Evolutionary conservation across 345 rosid species (phyloP).

Genomic region (Turnera subulata): DNA sequence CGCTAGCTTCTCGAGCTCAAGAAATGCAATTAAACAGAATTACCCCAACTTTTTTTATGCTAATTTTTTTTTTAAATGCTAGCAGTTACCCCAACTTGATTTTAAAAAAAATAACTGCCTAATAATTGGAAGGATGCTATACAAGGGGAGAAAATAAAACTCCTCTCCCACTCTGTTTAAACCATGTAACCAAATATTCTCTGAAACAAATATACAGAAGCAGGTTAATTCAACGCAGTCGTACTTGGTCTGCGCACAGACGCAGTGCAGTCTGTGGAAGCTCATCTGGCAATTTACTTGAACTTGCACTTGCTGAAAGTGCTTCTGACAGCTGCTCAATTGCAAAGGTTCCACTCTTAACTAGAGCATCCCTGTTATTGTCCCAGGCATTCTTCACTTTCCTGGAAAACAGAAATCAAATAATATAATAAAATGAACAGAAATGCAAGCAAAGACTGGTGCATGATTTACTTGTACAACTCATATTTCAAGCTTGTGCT

Average conservation of each 20-base stretch:
- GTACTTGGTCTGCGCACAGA: conserved; percentile 83
- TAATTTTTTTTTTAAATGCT: no score
- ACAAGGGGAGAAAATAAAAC: no score
- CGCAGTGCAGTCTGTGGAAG: conserved; percentile 45
- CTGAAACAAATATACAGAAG: not conserved
- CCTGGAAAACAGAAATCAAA: conserved; percentile 35
- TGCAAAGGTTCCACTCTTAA: conserved; percentile 75
- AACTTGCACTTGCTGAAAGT: conserved; percentile 55
- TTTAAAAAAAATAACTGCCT: no score
- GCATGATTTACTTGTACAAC: not conserved
- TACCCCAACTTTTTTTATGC: no score
- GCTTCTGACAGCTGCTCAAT: conserved; percentile 89
- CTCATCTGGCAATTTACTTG: conserved; percentile 60
- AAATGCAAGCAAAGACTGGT: conserved; percentile 4
- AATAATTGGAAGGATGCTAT: no score
- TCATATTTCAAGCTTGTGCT: not conserved
- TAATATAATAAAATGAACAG: conserved; percentile 5
- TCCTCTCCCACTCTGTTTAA: not conserved
- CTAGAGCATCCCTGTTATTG: conserved; percentile 55
- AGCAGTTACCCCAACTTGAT: no score
- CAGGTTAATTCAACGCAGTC: not conserved
- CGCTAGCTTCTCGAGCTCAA: no score
- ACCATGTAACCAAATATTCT: not conserved
- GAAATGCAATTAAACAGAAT: no score
- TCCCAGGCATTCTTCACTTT: conserved; percentile 88